Evolutionary conservation across 1,139 yeast genomes (phyloP), one percentile per base, ranked within the genome.

Genomic region (Ogataea hybrid): DNA sequence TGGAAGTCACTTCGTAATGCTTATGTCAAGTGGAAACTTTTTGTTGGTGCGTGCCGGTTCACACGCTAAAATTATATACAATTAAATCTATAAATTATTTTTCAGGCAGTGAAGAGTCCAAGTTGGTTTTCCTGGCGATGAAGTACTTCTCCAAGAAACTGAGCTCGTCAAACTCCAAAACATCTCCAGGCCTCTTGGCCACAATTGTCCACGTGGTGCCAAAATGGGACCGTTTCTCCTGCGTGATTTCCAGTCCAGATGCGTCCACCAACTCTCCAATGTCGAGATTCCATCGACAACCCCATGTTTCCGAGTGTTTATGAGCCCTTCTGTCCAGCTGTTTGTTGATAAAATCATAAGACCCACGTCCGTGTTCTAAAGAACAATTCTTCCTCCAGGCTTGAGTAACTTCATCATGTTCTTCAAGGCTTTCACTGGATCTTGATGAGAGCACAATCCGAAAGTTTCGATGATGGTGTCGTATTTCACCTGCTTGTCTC

Each of bases 271-370:
- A 72, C 54, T 83, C 92, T 25, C 89, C 95, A 52, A 92, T 87
- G 59, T 92, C 97, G 50, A 92, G 70, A 58, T 92, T 92, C 97
- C 97, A 92, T 58, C 97, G 71, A 65, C 98, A 92, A 3, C 97
- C 97, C 97, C 97, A 92, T 10, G 84, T 81, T 50, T 84, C 77
- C 69, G 90, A 79, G 65, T 97, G 82, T 52, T 79, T 77, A 43
- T 80, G 89, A 6, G 96, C 90, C 51, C 94, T 74, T 50, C 79
- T 78, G 63, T 92, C 97, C 63, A 92, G 71, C 48, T 85, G 81
- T 33, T 80, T 76, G 63, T 94, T 92, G 51, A 92, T 75, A 46
- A 84, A 78, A 39, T 79, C 83, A 69, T 83, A 87, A 1, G 79
- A 73, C 45, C 96, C 86, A 56, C 96, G 73, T 2, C 98, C 98